Base-by-base conservation (phyloP, 2,329 filamentous ascomycete species). In the Zarea fungicola region DNA sequence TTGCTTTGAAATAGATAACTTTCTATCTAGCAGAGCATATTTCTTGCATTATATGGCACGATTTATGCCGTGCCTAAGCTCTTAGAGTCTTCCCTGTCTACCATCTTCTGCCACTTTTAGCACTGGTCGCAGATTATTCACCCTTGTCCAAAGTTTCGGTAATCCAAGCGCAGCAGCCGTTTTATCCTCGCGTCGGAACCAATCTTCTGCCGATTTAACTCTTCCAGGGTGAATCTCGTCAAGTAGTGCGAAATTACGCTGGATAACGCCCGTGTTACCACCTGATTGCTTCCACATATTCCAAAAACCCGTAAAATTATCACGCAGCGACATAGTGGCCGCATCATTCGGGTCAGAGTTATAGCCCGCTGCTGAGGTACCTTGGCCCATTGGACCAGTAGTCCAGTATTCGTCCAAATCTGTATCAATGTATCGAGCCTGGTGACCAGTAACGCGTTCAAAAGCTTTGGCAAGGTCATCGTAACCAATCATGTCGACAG, bases 281-380 rank as follows among this genome's bases (percentile, higher is more conserved):
- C 66, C 68, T 1, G 69, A 70, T 46, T 67, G 46, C 39, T 62
- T 66, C 63, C 68, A 79, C 45, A 71, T 51, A 48, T 67, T 73
- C 71, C 74, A 79, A 54, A 73, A 78, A 0, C 68, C 74, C 0
- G 68, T 70, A 54, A 80, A 80, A 54, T 78, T 80, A 37, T 73
- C 58, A 28, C 60, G 59, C 6, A 73, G 48, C 2, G 57, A 74
- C 66, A 70, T 65, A 3, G 59, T 63, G 1, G 60, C 61, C 3
- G 63, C 56, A 21, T 66, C 62, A 0, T 21, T 41, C 4, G 51
- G 50, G 29, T 64, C 61, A 0, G 65, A 60, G 40, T 66, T 68
- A 32, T 71, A 68, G 1, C 65, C 72, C 2, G 68, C 62, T 0
- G 68, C 58, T 0, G 7, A n/a, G 16, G 62, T 54, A 1, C 54